Percentiles rank a stretch among this genome's conserved stretches.
Evolutionary conservation across 768 basidiomycete genomes (phyloP).

Genomic region (Collybia sp.): DNA sequence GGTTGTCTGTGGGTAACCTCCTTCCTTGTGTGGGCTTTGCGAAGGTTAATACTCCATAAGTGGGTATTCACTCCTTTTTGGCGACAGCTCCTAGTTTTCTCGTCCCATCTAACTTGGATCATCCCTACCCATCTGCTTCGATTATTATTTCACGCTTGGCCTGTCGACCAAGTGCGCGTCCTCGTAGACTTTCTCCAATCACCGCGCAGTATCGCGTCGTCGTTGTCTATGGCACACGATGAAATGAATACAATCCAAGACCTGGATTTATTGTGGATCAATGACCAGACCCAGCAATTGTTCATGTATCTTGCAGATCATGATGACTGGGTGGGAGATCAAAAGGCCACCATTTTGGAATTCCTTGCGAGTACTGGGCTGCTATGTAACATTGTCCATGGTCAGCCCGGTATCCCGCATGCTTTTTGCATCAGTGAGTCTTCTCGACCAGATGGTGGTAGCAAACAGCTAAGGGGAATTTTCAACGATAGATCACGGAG

Average conservation of each 20-base stretch:
- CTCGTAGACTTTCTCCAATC: constrained; percentile 47
- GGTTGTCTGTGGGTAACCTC: constrained; percentile 44
- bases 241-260: constrained; percentile 62
- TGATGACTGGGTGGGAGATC: constrained; percentile 69
- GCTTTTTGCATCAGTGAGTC: constrained; percentile 70
- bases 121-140: constrained; percentile 33
- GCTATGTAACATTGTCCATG: constrained; percentile 36
- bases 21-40: background rate
- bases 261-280: constrained; percentile 43
- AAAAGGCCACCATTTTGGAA: constrained; percentile 39
- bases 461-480: constrained; percentile 1
- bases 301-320: constrained; percentile 55
- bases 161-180: constrained; percentile 37
- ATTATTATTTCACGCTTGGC: constrained; percentile 46
- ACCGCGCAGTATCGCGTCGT: constrained; percentile 44
- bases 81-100: constrained; percentile 29
- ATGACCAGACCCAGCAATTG: constrained; percentile 29
- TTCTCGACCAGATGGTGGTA: background rate
- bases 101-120: constrained; percentile 41
- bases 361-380: constrained; percentile 29
- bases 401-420: constrained; percentile 51
- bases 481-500: constrained; percentile 41
- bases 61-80: constrained; percentile 46
- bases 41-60: constrained; percentile 18
- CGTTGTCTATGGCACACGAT: constrained; percentile 57